These are phyloP conservation scores for Phytophthora agathidicida DNA, from an alignment of 352 stramenopile genomes.

Conservation along the genomic window DNA sequence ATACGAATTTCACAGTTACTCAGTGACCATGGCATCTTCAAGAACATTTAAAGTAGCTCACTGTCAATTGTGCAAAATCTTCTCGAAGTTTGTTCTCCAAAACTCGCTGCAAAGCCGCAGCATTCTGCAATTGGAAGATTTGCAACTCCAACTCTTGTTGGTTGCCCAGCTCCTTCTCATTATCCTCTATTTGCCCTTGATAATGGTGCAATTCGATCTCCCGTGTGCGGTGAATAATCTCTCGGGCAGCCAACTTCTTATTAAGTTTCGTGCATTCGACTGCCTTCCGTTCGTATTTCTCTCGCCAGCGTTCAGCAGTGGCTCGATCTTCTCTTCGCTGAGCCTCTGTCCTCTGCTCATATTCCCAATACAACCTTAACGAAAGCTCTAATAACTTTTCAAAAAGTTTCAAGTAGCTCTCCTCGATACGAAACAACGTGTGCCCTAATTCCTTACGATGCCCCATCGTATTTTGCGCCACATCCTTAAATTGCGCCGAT, in stretches of 20 bases:
- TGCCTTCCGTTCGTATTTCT: constrained; percentile 53
- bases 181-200: constrained; percentile 38
- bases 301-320: constrained; percentile 51
- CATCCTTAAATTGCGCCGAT: constrained; percentile 72
- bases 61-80: constrained; percentile 45
- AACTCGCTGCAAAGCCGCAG: constrained; percentile 30
- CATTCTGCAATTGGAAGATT: constrained; percentile 48
- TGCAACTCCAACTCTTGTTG: constrained; percentile 46
- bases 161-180: constrained; percentile 44
- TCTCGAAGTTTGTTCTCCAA: constrained; percentile 38
- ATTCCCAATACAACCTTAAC: constrained; percentile 74
- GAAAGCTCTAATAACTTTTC: constrained; percentile 80
- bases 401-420: constrained; percentile 78
- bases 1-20: neutral
- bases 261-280: constrained; percentile 49
- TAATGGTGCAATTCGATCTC: constrained; percentile 62
- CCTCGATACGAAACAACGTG: constrained; percentile 71
- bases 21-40: neutral
- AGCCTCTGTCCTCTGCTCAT: constrained; percentile 55
- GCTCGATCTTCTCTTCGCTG: constrained; percentile 56
- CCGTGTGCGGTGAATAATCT: constrained; percentile 54
- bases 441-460: constrained; percentile 73
- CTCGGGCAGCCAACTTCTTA: constrained; percentile 62
- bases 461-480: constrained; percentile 62
- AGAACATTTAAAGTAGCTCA: neutral